These are phyloP conservation scores for Cladosporium phlei DNA, from an alignment of 2,329 filamentous ascomycete genomes.

Conservation along the genomic window DNA sequence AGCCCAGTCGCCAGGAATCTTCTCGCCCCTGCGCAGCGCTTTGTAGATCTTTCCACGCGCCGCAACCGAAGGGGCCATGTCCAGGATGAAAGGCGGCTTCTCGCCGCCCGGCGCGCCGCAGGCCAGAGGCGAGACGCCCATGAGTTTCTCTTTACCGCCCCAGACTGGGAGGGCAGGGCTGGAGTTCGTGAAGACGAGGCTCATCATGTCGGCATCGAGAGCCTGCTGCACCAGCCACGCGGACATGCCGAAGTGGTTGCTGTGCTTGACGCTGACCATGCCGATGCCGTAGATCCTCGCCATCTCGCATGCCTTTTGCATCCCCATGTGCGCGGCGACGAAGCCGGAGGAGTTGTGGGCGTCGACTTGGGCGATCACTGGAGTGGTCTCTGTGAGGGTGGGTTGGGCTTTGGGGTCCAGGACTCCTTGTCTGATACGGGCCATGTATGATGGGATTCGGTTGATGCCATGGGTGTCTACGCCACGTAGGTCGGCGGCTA, in stretches of 20 bases:
- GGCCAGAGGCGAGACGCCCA: constrained; percentile 70
- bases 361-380: constrained; percentile 64
- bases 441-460: constrained; percentile 72
- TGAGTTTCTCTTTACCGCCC: constrained; percentile 63
- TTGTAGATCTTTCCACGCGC: constrained; percentile 71
- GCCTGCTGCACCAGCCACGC: constrained; percentile 78
- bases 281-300: constrained; percentile 65
- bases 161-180: constrained; percentile 68
- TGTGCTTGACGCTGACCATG: constrained; percentile 69
- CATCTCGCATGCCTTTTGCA: constrained; percentile 63
- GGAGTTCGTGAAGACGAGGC: constrained; percentile 56
- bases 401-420: constrained; percentile 60
- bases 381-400: constrained; percentile 57
- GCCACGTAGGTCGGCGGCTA: constrained; percentile 70
- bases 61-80: constrained; percentile 67
- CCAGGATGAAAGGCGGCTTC: constrained; percentile 63
- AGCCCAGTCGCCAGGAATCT: constrained; percentile 70
- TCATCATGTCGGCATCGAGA: constrained; percentile 62
- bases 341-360: constrained; percentile 73
- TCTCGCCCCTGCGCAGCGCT: constrained; percentile 61
- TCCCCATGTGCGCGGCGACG: constrained; percentile 61
- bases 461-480: constrained; percentile 77
- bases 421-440: constrained; percentile 64
- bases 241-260: constrained; percentile 79
- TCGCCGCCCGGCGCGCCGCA: constrained; percentile 67